Percentiles rank a stretch among this genome's conserved stretches.
Evolutionary conservation across 257 asterid species (phyloP).

Genomic region (Ajuga chamaepitys): DNA sequence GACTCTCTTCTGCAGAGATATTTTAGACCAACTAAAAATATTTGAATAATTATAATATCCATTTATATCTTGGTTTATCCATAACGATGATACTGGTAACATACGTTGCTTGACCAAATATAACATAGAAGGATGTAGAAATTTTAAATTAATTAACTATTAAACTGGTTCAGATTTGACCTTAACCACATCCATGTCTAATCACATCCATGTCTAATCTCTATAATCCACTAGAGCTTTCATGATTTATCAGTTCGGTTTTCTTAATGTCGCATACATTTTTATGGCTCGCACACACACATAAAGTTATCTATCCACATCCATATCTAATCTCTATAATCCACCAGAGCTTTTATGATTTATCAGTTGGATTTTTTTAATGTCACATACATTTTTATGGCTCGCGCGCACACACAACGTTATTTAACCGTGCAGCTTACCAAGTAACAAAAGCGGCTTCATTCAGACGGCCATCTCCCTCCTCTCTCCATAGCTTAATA

Average conservation of each 20-base stretch:
- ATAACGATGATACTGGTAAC: background rate
- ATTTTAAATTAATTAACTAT: too few species aligned
- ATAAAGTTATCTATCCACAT: too few species aligned
- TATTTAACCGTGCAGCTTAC: constrained; percentile 31
- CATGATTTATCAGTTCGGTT: too few species aligned
- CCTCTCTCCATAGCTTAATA: constrained; percentile 35
- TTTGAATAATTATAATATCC: background rate
- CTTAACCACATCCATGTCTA: too few species aligned
- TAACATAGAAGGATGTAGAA: background rate
- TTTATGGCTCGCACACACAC: too few species aligned
- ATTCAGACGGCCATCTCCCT: constrained; percentile 43
- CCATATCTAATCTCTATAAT: background rate
- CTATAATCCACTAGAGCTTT: too few species aligned
- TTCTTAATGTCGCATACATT: too few species aligned
- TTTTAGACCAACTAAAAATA: background rate
- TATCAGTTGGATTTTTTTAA: background rate
- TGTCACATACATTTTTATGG: background rate
- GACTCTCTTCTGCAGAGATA: background rate
- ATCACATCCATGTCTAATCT: too few species aligned
- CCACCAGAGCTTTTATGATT: background rate
- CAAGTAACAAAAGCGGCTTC: constrained; percentile 92
- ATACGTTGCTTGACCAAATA: background rate
- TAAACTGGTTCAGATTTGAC: too few species aligned
- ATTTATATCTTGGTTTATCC: background rate
- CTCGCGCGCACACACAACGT: background rate